A percentile compares a stretch with the other conserved stretches of the same genome.
phyloP scores from a whole-genome alignment of 257 asterid genomes.

The Capsicum rhomboideum region DNA sequence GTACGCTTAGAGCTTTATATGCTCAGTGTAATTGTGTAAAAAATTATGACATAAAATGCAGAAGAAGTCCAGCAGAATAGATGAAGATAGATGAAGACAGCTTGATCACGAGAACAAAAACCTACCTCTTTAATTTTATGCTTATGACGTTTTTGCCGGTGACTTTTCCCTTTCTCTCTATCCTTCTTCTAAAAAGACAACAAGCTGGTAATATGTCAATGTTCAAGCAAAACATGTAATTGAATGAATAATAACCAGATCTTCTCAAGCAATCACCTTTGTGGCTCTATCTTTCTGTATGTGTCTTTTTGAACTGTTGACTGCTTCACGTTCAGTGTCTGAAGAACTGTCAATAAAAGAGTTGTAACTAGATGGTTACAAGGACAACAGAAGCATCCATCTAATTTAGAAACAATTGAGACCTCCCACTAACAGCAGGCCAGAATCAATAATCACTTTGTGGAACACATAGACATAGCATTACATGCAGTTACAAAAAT shows the following conservation, averaged over 20 bases:
- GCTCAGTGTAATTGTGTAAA: background rate
- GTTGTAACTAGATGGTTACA: background rate
- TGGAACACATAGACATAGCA: background rate
- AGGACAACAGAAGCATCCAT: background rate
- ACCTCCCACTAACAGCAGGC: background rate
- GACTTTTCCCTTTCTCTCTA: slow-evolving; percentile 58
- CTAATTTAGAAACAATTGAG: background rate
- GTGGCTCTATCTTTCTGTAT: slow-evolving; percentile 51
- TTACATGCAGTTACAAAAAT: background rate
- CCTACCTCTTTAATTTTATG: slow-evolving; percentile 79
- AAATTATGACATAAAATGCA: background rate
- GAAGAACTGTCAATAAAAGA: slow-evolving; percentile 42
- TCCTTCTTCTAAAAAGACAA: slow-evolving; percentile 59
- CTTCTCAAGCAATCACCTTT: slow-evolving; percentile 37
- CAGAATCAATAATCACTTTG: background rate
- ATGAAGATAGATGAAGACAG: background rate
- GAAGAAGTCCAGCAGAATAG: background rate
- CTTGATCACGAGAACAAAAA: background rate
- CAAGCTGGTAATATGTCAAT: slow-evolving; percentile 6
- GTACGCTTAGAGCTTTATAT: background rate
- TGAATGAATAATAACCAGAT: background rate
- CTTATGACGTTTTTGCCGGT: slow-evolving; percentile 55
- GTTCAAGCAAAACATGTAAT: background rate
- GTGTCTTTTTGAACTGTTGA: slow-evolving; percentile 60
- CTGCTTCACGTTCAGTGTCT: slow-evolving; percentile 47